phyloP scores from a whole-genome alignment of 306 rosid genomes.

The Canavalia ensiformis region DNA sequence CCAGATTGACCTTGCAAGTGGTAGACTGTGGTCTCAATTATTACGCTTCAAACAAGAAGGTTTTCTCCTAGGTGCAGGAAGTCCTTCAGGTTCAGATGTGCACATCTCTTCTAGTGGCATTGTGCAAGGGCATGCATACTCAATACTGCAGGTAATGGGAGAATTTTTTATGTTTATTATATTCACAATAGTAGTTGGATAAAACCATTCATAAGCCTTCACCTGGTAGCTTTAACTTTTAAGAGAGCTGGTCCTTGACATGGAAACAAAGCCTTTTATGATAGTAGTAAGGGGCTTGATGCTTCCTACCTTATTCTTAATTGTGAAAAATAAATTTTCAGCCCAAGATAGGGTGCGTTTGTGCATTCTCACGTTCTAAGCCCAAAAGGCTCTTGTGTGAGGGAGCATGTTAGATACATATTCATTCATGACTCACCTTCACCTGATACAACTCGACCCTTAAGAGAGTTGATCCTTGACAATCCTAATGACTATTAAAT shows the following conservation, averaged over 20 bases:
- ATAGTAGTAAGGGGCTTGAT: background rate
- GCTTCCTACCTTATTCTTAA: background rate
- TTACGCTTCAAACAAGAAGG: conserved; percentile 98
- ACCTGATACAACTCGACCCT: conserved; percentile 9
- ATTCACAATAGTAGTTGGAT: background rate
- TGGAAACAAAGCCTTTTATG: background rate
- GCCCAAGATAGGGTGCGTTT: background rate
- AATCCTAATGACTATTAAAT: conserved; percentile 33
- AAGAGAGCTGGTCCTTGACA: conserved; percentile 11
- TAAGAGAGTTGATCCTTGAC: conserved; percentile 5
- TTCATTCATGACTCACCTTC: background rate
- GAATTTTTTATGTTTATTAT: background rate
- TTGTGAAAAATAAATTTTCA: background rate
- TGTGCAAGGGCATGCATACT: conserved; percentile 99
- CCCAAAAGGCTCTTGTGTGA: background rate
- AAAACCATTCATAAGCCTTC: conserved; percentile 1
- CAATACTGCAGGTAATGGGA: conserved; percentile 82
- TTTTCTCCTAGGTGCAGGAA: conserved; percentile 96
- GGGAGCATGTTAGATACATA: background rate
- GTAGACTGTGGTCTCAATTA: conserved; percentile 96
- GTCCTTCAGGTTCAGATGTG: conserved; percentile 98
- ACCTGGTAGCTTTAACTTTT: background rate
- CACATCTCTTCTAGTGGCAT: conserved; percentile 98
- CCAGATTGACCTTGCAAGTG: conserved; percentile 99
- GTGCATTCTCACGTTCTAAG: background rate